phyloP scores from a whole-genome alignment of 495 filamentous ascomycete genomes.

The Xylaria nigripes region DNA sequence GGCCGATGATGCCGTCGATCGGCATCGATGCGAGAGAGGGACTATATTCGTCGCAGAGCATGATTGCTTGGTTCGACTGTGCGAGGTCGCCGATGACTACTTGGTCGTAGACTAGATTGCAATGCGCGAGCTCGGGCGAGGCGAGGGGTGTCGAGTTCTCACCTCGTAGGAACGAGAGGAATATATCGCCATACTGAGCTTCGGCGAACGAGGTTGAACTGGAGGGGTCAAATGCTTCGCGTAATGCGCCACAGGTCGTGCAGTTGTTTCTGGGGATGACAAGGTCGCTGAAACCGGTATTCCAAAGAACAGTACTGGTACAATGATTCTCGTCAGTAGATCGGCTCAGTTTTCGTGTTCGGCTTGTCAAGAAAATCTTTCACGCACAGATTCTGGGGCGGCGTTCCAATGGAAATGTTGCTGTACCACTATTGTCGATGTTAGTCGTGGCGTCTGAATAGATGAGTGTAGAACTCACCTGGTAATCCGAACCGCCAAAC shows the following conservation, averaged over 20 bases:
- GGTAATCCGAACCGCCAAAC: not conserved
- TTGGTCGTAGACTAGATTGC: constrained; percentile 20
- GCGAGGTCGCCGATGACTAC: constrained; percentile 19
- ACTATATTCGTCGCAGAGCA: constrained; percentile 19
- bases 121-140: constrained; percentile 14
- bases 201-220: constrained; percentile 14
- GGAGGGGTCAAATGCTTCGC: constrained; percentile 12
- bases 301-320: constrained; percentile 20
- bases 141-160: constrained; percentile 13
- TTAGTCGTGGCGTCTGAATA: not conserved
- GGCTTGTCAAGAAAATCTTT: not conserved
- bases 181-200: not conserved
- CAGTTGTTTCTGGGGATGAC: constrained; percentile 20
- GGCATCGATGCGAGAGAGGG: constrained; percentile 13
- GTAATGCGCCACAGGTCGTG: constrained; percentile 12
- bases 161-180: constrained; percentile 12
- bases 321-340: not conserved
- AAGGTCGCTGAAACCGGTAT: constrained; percentile 18
- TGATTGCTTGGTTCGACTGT: constrained; percentile 15
- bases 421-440: constrained; percentile 17
- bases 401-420: constrained; percentile 19
- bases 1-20: constrained; percentile 29
- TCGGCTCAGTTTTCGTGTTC: not conserved
- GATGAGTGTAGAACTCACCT: not conserved
- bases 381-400: constrained; percentile 20